These are phyloP conservation scores for Chlorella sp. DNA, from an alignment of 139 green algal genomes.

Conservation along the genomic window DNA sequence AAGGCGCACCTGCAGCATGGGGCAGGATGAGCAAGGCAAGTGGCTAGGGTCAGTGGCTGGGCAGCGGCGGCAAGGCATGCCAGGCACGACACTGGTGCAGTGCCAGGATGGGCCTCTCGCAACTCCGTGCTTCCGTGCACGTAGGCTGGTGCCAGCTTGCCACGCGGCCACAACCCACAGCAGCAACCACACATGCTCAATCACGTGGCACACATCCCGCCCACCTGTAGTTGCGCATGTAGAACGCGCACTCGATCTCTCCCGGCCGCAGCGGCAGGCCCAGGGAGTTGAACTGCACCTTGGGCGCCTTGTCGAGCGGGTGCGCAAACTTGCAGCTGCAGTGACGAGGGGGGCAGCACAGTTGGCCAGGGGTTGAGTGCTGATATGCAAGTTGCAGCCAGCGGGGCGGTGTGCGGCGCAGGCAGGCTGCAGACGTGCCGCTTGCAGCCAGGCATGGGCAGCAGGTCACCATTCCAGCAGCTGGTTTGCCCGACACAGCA, in stretches of 20 bases:
- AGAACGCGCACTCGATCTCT: constrained; percentile 51
- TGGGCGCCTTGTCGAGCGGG: constrained; percentile 41
- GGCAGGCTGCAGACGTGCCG: not conserved
- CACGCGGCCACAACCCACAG: too few species aligned
- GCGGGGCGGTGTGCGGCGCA: not conserved
- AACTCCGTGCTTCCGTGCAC: too few species aligned
- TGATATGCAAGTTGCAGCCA: not conserved
- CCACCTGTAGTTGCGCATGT: constrained; percentile 45
- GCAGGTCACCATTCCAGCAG: too few species aligned
- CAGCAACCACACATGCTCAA: too few species aligned
- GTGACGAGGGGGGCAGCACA: not conserved
- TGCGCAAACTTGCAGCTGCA: constrained; percentile 63
- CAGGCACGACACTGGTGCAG: too few species aligned
- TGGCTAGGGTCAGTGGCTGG: not conserved
- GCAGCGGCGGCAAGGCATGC: not conserved
- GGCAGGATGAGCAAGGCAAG: not conserved
- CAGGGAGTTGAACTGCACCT: constrained; percentile 53
- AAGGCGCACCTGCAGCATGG: constrained; percentile 39
- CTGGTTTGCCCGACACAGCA: too few species aligned
- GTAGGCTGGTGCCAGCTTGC: too few species aligned
- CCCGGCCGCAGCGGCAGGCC: constrained; percentile 49
- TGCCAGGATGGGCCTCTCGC: too few species aligned
- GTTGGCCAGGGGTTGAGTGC: too few species aligned
- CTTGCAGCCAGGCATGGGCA: too few species aligned
- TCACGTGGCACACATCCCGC: not conserved